phyloP scores from a whole-genome alignment of 2,329 filamentous ascomycete species.

The Cytospora chrysosperma region DNA sequence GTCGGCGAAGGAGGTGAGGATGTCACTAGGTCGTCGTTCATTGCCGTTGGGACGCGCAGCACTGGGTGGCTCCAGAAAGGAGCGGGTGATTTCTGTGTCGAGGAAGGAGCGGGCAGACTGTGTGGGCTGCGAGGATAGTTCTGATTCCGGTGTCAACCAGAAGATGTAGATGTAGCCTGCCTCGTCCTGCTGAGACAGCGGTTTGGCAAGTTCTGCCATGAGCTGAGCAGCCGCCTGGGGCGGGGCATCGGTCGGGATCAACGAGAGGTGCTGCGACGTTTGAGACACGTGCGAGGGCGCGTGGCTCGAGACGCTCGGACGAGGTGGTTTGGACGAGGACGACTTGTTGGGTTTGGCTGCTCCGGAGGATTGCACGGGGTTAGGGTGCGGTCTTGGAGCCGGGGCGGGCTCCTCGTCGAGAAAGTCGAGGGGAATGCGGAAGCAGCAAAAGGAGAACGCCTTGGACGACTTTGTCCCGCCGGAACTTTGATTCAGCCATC shows the following conservation, averaged over 20 bases:
- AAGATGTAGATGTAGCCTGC: slow-evolving; percentile 98
- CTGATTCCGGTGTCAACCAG: slow-evolving; percentile 76
- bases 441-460: slow-evolving; percentile 49
- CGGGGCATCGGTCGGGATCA: slow-evolving; percentile 68
- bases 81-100: slow-evolving; percentile 55
- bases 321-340: slow-evolving; percentile 30
- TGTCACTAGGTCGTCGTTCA: slow-evolving; percentile 53
- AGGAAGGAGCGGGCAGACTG: slow-evolving; percentile 62
- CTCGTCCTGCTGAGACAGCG: slow-evolving; percentile 73
- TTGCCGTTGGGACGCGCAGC: slow-evolving; percentile 33
- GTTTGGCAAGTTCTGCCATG: slow-evolving; percentile 72
- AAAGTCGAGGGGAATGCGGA: slow-evolving; percentile 43
- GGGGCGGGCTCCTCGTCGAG: slow-evolving; percentile 38
- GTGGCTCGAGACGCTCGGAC: slow-evolving; percentile 25
- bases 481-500: not conserved
- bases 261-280: slow-evolving; percentile 53
- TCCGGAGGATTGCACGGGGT: slow-evolving; percentile 41
- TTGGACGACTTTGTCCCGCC: slow-evolving; percentile 31
- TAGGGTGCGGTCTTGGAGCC: slow-evolving; percentile 46
- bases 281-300: slow-evolving; percentile 32
- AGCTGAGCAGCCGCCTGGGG: slow-evolving; percentile 69
- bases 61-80: slow-evolving; percentile 53
- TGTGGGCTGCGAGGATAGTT: slow-evolving; percentile 52
- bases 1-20: slow-evolving; percentile 51
- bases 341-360: slow-evolving; percentile 28